Base-by-base conservation (phyloP, 2,329 filamentous ascomycete species). In the Neofusicoccum cordaticola region DNA sequence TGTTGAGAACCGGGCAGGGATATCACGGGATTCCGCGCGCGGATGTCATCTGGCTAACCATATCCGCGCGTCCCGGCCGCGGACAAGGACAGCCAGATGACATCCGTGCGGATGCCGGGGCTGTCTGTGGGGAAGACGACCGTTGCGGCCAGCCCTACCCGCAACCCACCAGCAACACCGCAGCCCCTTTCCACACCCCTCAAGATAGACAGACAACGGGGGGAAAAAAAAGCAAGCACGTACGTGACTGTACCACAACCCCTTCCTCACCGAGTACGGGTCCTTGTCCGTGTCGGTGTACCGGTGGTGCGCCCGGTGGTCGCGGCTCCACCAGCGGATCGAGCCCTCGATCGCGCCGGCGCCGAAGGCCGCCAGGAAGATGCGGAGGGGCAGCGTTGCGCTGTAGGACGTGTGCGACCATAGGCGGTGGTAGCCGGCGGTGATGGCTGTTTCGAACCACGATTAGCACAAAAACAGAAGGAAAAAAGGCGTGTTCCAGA, bases 271-370 rank as follows among this genome's bases (percentile, higher is more conserved):
- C 27, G 90, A 93, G 83, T 96, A 96, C 57, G 92, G 92, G 71
- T 96, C 92, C 83, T 95, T 95, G 42, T 93, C 90, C 73, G 92
- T 96, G 76, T 96, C 92, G 82, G 92, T 96, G 78, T 95, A 96
- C 72, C 92, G 87, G 84, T 96, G 92, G 79, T 96, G 92, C 73
- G 91, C 90, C 70, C 92, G 89, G 82, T 96, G 92, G 75, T 90
- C 91, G 72, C 90, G 87, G 67, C 91, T 88, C 92, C 92, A 96
- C 92, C 92, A 96, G 78, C 92, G 85, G 75, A 93, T 90, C 51
- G 91, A 95, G 64, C 92, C 92, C 78, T 96, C 87, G 64, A 94
- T 90, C 69, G 92, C 90, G 79, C 91, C 92, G 72, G 90, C 90
- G 65, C 92, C 92, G 67, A 92, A 87, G 56, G 89, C 88, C 66